Evolutionary conservation across 2,329 filamentous ascomycete species (phyloP).

Genomic region (Plectosphaerella sp.): DNA sequence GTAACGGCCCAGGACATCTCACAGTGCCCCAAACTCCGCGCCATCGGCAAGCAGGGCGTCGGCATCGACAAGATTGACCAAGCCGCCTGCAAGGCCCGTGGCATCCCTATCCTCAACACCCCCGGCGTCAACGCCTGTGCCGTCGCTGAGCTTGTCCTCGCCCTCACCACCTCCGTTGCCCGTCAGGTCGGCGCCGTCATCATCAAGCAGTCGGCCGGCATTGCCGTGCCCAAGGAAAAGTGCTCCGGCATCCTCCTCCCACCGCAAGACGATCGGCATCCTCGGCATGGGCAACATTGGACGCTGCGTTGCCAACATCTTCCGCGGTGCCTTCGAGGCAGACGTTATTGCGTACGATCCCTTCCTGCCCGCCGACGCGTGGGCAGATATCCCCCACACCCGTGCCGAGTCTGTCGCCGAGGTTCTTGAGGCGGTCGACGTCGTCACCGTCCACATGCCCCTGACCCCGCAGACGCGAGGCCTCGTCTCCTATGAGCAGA

Average conservation of each 20-base stretch:
- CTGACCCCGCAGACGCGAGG: slow-evolving; percentile 24
- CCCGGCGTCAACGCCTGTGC: slow-evolving; percentile 38
- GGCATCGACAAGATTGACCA: slow-evolving; percentile 41
- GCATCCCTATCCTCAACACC: slow-evolving; percentile 41
- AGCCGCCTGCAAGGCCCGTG: slow-evolving; percentile 28
- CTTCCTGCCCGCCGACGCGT: slow-evolving; percentile 22
- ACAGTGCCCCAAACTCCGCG: slow-evolving; percentile 27
- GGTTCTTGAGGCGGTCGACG: slow-evolving; percentile 23
- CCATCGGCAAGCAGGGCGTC: slow-evolving; percentile 42
- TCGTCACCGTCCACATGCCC: slow-evolving; percentile 32
- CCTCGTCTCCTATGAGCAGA: slow-evolving; percentile 23
- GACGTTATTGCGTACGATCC: slow-evolving; percentile 30
- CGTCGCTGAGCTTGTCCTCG: slow-evolving; percentile 33
- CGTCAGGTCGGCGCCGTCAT: slow-evolving; percentile 25
- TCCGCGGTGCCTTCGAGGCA: slow-evolving; percentile 27
- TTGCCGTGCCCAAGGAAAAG: slow-evolving; percentile 27
- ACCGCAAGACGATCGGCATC: slow-evolving; percentile 28
- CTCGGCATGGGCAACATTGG: slow-evolving; percentile 35
- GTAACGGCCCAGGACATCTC: slow-evolving; percentile 32
- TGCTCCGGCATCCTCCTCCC: slow-evolving; percentile 31
- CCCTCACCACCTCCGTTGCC: slow-evolving; percentile 28
- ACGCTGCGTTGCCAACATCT: slow-evolving; percentile 25
- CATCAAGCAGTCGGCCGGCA: slow-evolving; percentile 20
- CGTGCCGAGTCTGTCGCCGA: slow-evolving; percentile 24
- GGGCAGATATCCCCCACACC: slow-evolving; percentile 24